Percentiles rank a stretch among this genome's conserved stretches.
Evolutionary conservation across 257 asterid species (phyloP).

Genomic region (Capsicum baccatum): DNA sequence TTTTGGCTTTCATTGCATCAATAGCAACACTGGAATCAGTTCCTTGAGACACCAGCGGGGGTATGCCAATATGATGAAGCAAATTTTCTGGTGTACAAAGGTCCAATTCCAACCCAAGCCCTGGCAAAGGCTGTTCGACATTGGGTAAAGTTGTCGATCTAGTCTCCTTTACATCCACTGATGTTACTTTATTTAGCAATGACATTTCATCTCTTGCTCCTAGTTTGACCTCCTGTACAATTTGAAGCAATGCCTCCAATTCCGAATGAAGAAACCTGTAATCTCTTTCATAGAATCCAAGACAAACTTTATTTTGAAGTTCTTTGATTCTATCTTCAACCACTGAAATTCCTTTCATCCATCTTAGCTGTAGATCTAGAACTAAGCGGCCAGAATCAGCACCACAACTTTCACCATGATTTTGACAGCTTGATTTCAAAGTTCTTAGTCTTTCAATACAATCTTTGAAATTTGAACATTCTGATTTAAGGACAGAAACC

Average conservation of each 20-base stretch:
- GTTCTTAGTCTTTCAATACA: conserved; percentile 59
- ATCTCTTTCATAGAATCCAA: conserved; percentile 59
- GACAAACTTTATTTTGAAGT: conserved; percentile 59
- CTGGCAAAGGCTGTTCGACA: conserved; percentile 49
- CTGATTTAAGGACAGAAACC: conserved; percentile 66
- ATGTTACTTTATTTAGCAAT: conserved; percentile 38
- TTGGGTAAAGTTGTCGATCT: conserved; percentile 35
- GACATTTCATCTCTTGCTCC: conserved; percentile 52
- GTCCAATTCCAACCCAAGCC: conserved; percentile 69
- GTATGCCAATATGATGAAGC: conserved; percentile 62
- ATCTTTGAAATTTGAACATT: conserved; percentile 68
- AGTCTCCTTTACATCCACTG: conserved; percentile 46
- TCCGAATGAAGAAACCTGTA: conserved; percentile 59
- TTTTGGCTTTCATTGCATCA: conserved; percentile 78
- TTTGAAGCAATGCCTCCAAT: conserved; percentile 61
- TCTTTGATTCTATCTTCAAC: conserved; percentile 69
- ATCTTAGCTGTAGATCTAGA: conserved; percentile 49
- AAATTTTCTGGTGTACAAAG: conserved; percentile 74
- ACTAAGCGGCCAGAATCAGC: conserved; percentile 46
- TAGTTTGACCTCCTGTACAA: conserved; percentile 60
- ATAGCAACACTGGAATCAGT: conserved; percentile 49
- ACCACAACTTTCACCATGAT: conserved; percentile 41
- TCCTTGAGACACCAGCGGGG: conserved; percentile 62
- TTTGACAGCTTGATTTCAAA: conserved; percentile 54
- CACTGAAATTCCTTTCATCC: conserved; percentile 57